Percentiles rank a stretch among this genome's conserved stretches.
Evolutionary conservation across 176 grass and related monocot species (phyloP).

Genomic region (Neostapfia colusana): DNA sequence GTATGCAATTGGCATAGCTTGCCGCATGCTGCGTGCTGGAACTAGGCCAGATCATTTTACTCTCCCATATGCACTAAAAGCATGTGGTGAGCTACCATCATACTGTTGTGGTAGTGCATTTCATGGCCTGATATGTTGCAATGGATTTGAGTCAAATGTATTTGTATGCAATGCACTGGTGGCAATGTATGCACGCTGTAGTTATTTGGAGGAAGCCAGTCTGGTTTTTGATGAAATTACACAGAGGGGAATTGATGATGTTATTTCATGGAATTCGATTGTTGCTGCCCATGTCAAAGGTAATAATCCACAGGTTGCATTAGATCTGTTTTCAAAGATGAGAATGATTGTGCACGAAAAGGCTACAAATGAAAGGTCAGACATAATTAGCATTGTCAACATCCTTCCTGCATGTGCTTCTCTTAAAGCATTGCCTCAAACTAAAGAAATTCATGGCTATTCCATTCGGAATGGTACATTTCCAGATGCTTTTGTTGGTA

Average conservation of each 20-base stretch:
- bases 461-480: slow-evolving; percentile 66
- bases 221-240: slow-evolving; percentile 73
- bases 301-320: slow-evolving; percentile 44
- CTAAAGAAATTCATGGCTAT: slow-evolving; percentile 80
- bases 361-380: slow-evolving; percentile 29
- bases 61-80: slow-evolving; percentile 72
- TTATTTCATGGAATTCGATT: slow-evolving; percentile 89
- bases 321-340: slow-evolving; percentile 71
- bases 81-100: slow-evolving; percentile 74
- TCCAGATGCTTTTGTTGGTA: slow-evolving; percentile 73
- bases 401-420: slow-evolving; percentile 87
- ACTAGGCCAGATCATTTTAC: slow-evolving; percentile 72
- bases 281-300: slow-evolving; percentile 66
- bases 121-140: slow-evolving; percentile 67
- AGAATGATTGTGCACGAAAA: slow-evolving; percentile 22
- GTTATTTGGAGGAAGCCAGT: slow-evolving; percentile 58
- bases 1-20: slow-evolving; percentile 51
- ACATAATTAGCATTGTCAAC: slow-evolving; percentile 85
- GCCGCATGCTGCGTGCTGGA: slow-evolving; percentile 64
- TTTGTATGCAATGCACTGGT: slow-evolving; percentile 80
- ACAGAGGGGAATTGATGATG: slow-evolving; percentile 72
- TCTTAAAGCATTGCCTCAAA: slow-evolving; percentile 60
- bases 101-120: slow-evolving; percentile 58
- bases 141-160: slow-evolving; percentile 69
- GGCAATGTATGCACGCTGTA: slow-evolving; percentile 69